Base-by-base conservation (phyloP, 306 rosid species). In the Ochetophila trinervis region DNA sequence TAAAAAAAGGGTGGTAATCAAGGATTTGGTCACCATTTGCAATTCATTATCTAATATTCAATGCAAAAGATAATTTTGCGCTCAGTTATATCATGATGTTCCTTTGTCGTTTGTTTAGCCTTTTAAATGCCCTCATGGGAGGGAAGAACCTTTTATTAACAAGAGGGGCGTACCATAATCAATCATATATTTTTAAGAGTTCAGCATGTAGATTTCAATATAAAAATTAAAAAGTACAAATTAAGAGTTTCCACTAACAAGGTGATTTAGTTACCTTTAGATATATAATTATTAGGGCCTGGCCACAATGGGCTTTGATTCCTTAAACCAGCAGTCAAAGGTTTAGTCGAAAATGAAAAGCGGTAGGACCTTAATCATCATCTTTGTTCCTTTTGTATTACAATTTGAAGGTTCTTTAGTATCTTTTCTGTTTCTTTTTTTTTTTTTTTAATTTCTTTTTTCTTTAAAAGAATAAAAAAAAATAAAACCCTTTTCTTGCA, bases 321-420 rank as follows among this genome's bases (percentile, higher is more conserved):
- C 37, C 56, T 70, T 34, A 62, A 81, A 67, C 72, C 42, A 69
- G 63, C 37, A 22, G 80, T 78, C 87, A 69, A 73, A 80, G 82
- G 69, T 78, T 50, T 77, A 49, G 24, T 65, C 19, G 17, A 16
- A 73, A 11, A 22, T 57, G 5, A 53, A 8, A 40, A 79, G 36
- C 72, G 65, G 71, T 45, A 65, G 60, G 66, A 12, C 40, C 69
- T 52, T 72, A 59, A 19, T 68, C n/a, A 64, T 61, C 48, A 35
- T 57, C 40, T 37, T n/a, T 49, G 4, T 65, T 32, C 30, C 12
- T 47, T 19, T 13, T 14, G 2, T 16, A 7, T 11, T 0, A 49
- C 20, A 18, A 16, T 14, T 49, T 15, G 53, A 13, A 49, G 9
- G 7, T 18, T 15, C 21, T 18, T 17, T 3, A 16, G 9, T 49